A percentile compares a stretch with the other conserved stretches of the same genome.
Evolutionary conservation across 352 stramenopile genomes (phyloP).

Genomic region (Pythium brachiatum): DNA sequence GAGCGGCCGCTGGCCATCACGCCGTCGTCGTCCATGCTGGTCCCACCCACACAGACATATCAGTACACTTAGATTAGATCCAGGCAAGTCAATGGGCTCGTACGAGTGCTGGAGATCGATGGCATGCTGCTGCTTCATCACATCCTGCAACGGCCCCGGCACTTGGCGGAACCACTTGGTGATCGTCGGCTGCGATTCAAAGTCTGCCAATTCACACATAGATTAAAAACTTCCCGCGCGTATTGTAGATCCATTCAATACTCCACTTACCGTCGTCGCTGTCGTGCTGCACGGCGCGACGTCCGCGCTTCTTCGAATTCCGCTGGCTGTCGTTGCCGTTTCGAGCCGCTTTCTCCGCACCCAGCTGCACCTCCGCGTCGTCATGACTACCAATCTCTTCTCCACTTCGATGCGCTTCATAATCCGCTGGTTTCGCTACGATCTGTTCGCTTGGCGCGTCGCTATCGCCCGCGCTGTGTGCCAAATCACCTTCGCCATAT

Average conservation of each 20-base stretch:
- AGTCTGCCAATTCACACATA: slow-evolving; percentile 6
- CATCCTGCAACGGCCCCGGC: slow-evolving; percentile 65
- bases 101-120: slow-evolving; percentile 30
- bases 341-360: slow-evolving; percentile 1
- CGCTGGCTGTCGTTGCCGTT: neutral
- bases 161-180: slow-evolving; percentile 75
- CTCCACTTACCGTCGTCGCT: slow-evolving; percentile 13
- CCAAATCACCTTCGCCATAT: neutral
- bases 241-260: too few species aligned
- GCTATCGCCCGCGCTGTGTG: neutral
- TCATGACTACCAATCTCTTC: neutral
- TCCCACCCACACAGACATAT: neutral
- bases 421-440: neutral
- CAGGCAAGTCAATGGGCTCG: neutral
- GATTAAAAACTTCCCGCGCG: too few species aligned
- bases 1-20: slow-evolving; percentile 42
- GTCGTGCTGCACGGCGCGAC: slow-evolving; percentile 1
- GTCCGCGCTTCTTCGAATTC: slow-evolving; percentile 12
- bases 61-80: too few species aligned
- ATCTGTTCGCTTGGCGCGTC: neutral
- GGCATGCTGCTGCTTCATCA: slow-evolving; percentile 69
- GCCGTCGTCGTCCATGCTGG: slow-evolving; percentile 45
- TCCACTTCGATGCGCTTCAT: neutral
- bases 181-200: slow-evolving; percentile 37
- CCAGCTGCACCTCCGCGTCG: neutral